Evolutionary conservation across 345 rosid species (phyloP).

Genomic region (Citropsis articulata): DNA sequence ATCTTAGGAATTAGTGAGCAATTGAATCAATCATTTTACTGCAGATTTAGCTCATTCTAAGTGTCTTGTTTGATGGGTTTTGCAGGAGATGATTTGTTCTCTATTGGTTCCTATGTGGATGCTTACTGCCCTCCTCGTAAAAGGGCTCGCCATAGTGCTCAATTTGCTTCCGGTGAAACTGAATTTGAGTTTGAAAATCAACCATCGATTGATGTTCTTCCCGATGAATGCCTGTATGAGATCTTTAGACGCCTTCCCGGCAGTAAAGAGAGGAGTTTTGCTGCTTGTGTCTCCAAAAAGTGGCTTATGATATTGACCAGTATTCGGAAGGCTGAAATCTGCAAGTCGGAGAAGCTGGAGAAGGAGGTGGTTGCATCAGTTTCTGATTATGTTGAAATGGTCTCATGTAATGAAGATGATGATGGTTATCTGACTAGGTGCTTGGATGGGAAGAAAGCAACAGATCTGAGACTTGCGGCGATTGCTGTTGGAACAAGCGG

Average conservation of each 20-base stretch:
- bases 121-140: conserved; percentile 51
- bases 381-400: conserved; percentile 40
- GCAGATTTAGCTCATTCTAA: conserved; percentile 11
- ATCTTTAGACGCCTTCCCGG: conserved; percentile 52
- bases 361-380: conserved; percentile 18
- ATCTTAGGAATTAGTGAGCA: background rate
- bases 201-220: conserved; percentile 59
- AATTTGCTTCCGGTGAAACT: conserved; percentile 21
- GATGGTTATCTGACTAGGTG: conserved; percentile 64
- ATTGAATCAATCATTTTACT: background rate
- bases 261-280: conserved; percentile 52
- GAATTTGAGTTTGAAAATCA: conserved; percentile 30
- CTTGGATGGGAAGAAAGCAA: conserved; percentile 74
- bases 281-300: conserved; percentile 64
- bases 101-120: conserved; percentile 44
- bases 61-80: conserved; percentile 19
- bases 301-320: conserved; percentile 63
- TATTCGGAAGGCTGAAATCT: conserved; percentile 47
- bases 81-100: conserved; percentile 54
- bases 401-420: conserved; percentile 27
- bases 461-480: conserved; percentile 69
- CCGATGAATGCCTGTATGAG: conserved; percentile 80
- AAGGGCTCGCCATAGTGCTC: conserved; percentile 55
- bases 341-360: conserved; percentile 19
- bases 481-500: conserved; percentile 62